Conservation (phyloP, 345 rosid genomes). For the Abelmoschus esculentus region DNA sequence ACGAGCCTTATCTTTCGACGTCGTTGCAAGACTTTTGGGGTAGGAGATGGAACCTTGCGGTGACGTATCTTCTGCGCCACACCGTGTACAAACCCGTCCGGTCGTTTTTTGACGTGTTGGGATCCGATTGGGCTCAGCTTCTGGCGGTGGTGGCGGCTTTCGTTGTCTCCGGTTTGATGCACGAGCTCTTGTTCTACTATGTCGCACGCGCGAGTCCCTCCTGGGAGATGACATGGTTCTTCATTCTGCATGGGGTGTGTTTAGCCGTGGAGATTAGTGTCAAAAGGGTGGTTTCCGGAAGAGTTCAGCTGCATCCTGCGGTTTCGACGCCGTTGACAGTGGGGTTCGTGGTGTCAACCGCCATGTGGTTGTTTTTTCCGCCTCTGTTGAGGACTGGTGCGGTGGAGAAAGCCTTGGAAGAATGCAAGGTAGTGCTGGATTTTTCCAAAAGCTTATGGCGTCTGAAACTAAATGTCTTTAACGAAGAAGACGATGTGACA, state of each 20-base stretch:
- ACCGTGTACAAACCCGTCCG: slow-evolving; percentile 18
- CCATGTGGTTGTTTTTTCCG: slow-evolving; percentile 43
- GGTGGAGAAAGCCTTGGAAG: slow-evolving; percentile 35
- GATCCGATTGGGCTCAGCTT: slow-evolving; percentile 12
- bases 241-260: slow-evolving; percentile 46
- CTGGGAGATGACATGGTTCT: slow-evolving; percentile 71
- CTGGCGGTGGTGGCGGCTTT: slow-evolving; percentile 42
- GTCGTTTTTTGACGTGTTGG: background rate
- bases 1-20: slow-evolving; percentile 37
- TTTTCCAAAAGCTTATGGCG: background rate
- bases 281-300: slow-evolving; percentile 22
- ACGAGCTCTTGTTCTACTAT: slow-evolving; percentile 47
- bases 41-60: slow-evolving; percentile 30
- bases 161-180: slow-evolving; percentile 56
- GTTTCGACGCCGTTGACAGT: slow-evolving; percentile 29
- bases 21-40: slow-evolving; percentile 36
- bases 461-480: too few species aligned
- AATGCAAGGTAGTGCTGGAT: slow-evolving; percentile 29
- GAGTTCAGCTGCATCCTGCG: slow-evolving; percentile 19
- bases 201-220: slow-evolving; percentile 41
- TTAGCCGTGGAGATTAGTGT: slow-evolving; percentile 33
- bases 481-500: too few species aligned
- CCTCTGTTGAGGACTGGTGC: slow-evolving; percentile 14
- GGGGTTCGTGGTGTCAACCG: slow-evolving; percentile 30
- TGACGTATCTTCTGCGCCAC: slow-evolving; percentile 16